Evolutionary conservation across 208 protist genomes (phyloP), one percentile per base, ranked within the genome.

Genomic region (Leishmania tarentolae): DNA sequence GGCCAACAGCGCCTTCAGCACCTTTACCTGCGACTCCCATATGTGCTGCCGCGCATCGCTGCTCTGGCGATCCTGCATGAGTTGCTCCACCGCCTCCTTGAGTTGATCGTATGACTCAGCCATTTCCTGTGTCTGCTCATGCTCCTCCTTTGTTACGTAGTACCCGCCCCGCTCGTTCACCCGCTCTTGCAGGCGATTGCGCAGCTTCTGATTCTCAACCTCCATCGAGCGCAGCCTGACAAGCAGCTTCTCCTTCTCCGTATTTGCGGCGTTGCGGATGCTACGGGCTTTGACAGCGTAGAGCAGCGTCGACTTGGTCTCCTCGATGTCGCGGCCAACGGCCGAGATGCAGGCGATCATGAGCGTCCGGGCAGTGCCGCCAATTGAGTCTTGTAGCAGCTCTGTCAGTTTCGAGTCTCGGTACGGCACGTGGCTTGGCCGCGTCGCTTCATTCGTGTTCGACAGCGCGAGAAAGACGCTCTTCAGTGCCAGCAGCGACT

Each of bases 271-370:
- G 85, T 99, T 99, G 71, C 95, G 90, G 85, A 99, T 99, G 73
- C 97, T 98, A 46, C 96, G 88, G 15, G 98, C 98, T 74, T 98
- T 94, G 66, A 98, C 97, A 21, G 98, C 98, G 85, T 99, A 99
- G 83, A 98, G 93, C n/a, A 99, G 89, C 15, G 98, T 99, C 65
- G 93, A 98, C 79, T 98, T 93, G 13, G 97, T 98, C 86, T 99
- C 98, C 72, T 99, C 98, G 83, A 98, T 94, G 83, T 99, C 98
- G n/a, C 89, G 80, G 47, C 97, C 97, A 28, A 98, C 94, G 35
- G 98, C 92, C 2, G 90, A 96, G 75, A 99, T 96, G 87, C 98
- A 99, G 15, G 98, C 97, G 66, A 99, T 93, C 94, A 99, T 97
- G 31, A 99, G 81, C 3, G 98, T 99, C 42, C 88, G 85, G 37